These are phyloP conservation scores for Drechslerella stenobrocha DNA, from an alignment of 2,329 filamentous ascomycete species.

Conservation along the genomic window DNA sequence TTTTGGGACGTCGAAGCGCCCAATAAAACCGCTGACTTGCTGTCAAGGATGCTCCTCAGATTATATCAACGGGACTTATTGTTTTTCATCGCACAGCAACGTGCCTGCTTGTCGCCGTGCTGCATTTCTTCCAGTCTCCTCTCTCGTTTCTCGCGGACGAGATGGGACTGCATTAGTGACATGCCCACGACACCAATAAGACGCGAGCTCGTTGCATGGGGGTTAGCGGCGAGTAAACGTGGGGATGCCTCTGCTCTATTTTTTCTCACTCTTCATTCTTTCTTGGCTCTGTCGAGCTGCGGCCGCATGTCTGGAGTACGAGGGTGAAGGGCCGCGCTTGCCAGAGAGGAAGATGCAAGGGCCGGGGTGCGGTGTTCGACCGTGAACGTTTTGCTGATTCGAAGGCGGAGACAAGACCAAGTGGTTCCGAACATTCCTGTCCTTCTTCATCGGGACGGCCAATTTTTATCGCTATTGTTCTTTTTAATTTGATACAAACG, in stretches of 20 bases:
- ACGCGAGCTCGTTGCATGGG: constrained; percentile 37
- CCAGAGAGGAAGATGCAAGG: constrained; percentile 16
- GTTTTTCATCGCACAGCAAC: constrained; percentile 4
- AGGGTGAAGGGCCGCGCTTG: constrained; percentile 16
- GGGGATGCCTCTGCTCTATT: constrained; percentile 29
- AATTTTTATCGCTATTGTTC: neutral
- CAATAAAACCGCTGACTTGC: neutral
- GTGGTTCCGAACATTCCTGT: constrained; percentile 48
- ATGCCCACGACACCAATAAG: constrained; percentile 40
- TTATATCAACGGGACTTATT: neutral
- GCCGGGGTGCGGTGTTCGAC: constrained; percentile 23
- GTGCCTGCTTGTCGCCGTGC: neutral
- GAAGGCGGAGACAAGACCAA: constrained; percentile 34
- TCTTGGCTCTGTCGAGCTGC: neutral
- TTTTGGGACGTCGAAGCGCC: neutral
- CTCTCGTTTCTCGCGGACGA: constrained; percentile 18
- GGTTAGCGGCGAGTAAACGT: constrained; percentile 45
- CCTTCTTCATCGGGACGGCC: constrained; percentile 35
- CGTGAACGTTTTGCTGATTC: constrained; percentile 23
- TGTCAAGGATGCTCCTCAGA: no score
- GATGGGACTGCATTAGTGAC: constrained; percentile 43
- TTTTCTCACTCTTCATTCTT: constrained; percentile 1
- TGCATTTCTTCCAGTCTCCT: neutral
- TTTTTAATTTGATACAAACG: constrained; percentile 9
- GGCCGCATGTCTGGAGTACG: neutral